These are phyloP conservation scores for Lactifluus echinatus DNA, from an alignment of 768 basidiomycete genomes.

Conservation along the genomic window DNA sequence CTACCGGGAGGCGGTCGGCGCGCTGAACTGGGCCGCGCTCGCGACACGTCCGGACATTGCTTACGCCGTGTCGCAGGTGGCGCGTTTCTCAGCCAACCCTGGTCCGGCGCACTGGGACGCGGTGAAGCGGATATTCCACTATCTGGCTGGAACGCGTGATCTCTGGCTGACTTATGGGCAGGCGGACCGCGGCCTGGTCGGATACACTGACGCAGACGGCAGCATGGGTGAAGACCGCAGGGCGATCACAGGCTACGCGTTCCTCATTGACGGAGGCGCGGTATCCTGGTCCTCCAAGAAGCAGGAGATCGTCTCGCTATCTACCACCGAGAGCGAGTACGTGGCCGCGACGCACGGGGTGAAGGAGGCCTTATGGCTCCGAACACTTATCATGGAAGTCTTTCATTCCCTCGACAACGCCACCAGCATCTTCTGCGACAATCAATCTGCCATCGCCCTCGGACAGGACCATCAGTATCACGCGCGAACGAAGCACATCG, in stretches of 20 bases:
- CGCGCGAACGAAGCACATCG: background rate
- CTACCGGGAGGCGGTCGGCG: background rate
- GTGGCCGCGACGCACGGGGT: no score
- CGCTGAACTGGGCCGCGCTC: background rate
- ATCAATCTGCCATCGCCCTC: no score
- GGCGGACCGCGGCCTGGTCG: background rate
- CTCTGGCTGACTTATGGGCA: background rate
- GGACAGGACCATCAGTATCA: no score
- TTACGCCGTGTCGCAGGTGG: no score
- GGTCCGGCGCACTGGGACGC: background rate
- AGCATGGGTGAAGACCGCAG: no score
- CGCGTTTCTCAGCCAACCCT: no score
- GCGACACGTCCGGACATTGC: no score
- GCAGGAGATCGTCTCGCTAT: background rate
- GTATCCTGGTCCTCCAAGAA: background rate
- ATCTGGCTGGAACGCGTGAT: background rate
- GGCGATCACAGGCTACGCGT: background rate
- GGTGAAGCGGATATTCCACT: background rate
- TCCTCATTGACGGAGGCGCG: background rate
- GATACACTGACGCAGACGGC: background rate
- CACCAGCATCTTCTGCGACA: no score
- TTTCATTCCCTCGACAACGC: no score
- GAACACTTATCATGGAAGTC: no score
- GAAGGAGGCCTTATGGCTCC: no score
- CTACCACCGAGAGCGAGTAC: background rate